A percentile compares a stretch with the other conserved stretches of the same genome.
Conservation (phyloP, 2,329 filamentous ascomycete species). For the Pestalotiopsis sp. region DNA sequence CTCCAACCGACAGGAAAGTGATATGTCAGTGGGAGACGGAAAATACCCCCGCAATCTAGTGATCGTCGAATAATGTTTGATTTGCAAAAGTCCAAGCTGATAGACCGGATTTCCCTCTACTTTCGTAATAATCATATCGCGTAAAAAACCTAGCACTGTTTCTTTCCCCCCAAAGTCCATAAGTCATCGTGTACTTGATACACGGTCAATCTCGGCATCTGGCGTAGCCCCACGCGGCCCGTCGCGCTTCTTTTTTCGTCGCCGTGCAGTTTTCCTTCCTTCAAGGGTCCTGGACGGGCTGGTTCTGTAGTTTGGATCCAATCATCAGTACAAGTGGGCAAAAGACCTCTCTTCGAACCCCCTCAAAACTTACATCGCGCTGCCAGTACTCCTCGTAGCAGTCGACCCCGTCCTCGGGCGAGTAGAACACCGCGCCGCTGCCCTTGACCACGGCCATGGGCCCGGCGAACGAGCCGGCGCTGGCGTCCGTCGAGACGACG, state of each 20-base stretch:
- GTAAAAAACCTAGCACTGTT: no score
- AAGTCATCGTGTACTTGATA: background rate
- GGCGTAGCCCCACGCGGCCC: background rate
- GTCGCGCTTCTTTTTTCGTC: background rate
- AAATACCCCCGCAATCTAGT: no score
- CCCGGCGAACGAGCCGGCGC: conserved; percentile 5
- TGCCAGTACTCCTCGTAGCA: conserved; percentile 13
- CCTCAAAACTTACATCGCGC: conserved; percentile 6
- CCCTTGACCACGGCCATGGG: conserved; percentile 11
- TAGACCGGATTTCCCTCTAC: no score
- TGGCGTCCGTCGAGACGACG: conserved; percentile 5
- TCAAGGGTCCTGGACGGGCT: background rate
- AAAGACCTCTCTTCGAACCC: no score
- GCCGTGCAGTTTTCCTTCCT: no score
- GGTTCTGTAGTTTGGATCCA: no score
- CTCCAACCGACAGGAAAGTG: no score
- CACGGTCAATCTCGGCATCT: background rate
- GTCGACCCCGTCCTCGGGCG: background rate
- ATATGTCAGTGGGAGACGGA: no score
- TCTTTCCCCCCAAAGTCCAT: no score
- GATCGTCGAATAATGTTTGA: no score
- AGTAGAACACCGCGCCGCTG: background rate
- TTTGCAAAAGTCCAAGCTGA: no score
- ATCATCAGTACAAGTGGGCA: background rate
- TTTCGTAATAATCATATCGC: no score